These are phyloP conservation scores for Echinosophora koreensis DNA, from an alignment of 306 rosid genomes.

Conservation along the genomic window DNA sequence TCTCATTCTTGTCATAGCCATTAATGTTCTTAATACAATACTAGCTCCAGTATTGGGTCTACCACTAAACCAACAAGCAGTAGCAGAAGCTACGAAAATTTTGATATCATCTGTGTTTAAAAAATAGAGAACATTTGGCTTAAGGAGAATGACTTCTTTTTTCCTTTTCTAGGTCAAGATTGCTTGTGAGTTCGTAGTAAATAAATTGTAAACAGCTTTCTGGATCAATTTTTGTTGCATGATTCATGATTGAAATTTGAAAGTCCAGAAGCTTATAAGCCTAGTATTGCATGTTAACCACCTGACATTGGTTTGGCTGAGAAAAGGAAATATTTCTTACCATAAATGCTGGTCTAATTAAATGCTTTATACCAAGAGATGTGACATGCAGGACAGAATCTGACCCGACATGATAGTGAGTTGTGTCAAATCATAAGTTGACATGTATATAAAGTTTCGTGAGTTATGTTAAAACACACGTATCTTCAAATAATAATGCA, in stretches of 20 bases:
- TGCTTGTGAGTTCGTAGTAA: slow-evolving; percentile 30
- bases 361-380: no score
- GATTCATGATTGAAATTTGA: slow-evolving; percentile 1
- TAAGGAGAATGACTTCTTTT: slow-evolving; percentile 57
- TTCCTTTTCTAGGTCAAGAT: not conserved
- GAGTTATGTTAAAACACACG: no score
- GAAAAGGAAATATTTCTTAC: slow-evolving; percentile 2
- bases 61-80: slow-evolving; percentile 65
- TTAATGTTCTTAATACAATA: slow-evolving; percentile 60
- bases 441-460: no score
- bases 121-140: slow-evolving; percentile 82
- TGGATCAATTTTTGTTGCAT: slow-evolving; percentile 33
- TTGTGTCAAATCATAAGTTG: no score
- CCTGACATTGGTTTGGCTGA: slow-evolving; percentile 11
- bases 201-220: slow-evolving; percentile 14
- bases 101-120: no score
- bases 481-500: no score
- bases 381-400: no score
- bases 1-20: no score
- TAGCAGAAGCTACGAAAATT: slow-evolving; percentile 74
- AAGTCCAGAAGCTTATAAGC: slow-evolving; percentile 16
- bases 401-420: no score
- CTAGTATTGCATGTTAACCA: not conserved
- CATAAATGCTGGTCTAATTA: not conserved
- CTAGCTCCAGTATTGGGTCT: slow-evolving; percentile 77